Percentiles rank a stretch among this genome's conserved stretches.
phyloP scores from a whole-genome alignment of 2,329 filamentous ascomycete genomes.

The Colletotrichum tanaceti region DNA sequence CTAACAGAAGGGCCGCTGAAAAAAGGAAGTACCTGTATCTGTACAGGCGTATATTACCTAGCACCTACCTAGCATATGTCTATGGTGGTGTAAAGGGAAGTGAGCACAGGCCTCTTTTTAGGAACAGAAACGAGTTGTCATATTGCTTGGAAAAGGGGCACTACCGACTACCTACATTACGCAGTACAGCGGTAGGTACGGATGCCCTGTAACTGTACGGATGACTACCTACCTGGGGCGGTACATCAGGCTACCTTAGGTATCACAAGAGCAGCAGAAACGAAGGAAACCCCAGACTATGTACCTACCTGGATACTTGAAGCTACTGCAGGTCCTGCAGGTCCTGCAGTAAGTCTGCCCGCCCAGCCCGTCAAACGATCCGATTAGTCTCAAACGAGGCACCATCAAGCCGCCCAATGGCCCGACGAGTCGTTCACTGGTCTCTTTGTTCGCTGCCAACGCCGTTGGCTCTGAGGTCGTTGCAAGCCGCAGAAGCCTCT shows the following conservation, averaged over 20 bases:
- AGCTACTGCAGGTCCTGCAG: constrained; percentile 13
- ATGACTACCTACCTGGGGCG: background rate
- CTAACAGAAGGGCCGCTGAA: background rate
- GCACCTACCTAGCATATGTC: too few species aligned
- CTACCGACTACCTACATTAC: too few species aligned
- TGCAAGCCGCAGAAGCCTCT: background rate
- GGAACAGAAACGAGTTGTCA: background rate
- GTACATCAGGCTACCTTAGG: background rate
- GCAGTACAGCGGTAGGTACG: too few species aligned
- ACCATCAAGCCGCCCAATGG: background rate
- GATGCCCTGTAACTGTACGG: background rate
- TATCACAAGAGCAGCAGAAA: background rate
- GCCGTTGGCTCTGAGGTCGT: constrained; percentile 2
- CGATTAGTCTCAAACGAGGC: constrained; percentile 2
- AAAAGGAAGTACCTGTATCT: background rate
- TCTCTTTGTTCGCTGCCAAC: constrained; percentile 8
- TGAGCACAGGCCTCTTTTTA: background rate
- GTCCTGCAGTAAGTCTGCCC: constrained; percentile 1
- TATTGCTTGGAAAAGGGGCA: background rate
- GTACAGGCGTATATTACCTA: background rate
- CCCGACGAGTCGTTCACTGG: background rate
- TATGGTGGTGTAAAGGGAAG: background rate
- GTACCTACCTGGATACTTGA: background rate
- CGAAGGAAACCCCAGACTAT: background rate
- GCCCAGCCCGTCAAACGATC: constrained; percentile 7